phyloP scores from a whole-genome alignment of 495 filamentous ascomycete species.

The Aspergillus avenaceus region DNA sequence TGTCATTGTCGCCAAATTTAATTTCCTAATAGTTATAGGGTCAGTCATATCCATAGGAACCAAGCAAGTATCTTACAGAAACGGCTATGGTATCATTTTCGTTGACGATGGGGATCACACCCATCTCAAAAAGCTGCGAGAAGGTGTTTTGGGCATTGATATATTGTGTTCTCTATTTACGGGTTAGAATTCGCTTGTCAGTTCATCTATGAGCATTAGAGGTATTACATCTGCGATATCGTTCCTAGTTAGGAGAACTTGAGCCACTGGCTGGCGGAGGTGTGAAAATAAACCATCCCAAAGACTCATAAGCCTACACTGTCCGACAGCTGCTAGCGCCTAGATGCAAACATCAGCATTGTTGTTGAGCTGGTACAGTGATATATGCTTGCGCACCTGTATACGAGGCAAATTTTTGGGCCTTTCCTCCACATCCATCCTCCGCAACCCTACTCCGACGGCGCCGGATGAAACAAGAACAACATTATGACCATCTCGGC shows the following conservation, averaged over 20 bases:
- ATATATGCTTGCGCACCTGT: conserved; percentile 48
- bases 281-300: conserved; percentile 92
- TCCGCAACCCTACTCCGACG: conserved; percentile 84
- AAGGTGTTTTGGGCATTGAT: conserved; percentile 95
- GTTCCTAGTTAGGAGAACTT: conserved; percentile 92
- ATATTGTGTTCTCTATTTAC: conserved; percentile 76
- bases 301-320: conserved; percentile 90
- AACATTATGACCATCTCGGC: conserved; percentile 87
- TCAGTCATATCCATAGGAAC: neutral
- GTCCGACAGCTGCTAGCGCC: conserved; percentile 92
- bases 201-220: neutral
- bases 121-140: conserved; percentile 84
- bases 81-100: conserved; percentile 97
- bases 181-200: conserved; percentile 9
- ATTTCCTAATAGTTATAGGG: conserved; percentile 60
- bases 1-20: conserved; percentile 99
- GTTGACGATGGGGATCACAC: conserved; percentile 96
- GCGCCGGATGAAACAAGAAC: conserved; percentile 95
- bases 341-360: conserved; percentile 26
- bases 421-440: conserved; percentile 85
- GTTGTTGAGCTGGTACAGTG: neutral
- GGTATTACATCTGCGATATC: conserved; percentile 86
- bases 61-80: conserved; percentile 46
- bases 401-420: conserved; percentile 84
- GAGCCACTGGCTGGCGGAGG: conserved; percentile 82